Evolutionary conservation across 1,284 basidiomycete genomes (phyloP).

Genomic region (Trametes hirsuta): DNA sequence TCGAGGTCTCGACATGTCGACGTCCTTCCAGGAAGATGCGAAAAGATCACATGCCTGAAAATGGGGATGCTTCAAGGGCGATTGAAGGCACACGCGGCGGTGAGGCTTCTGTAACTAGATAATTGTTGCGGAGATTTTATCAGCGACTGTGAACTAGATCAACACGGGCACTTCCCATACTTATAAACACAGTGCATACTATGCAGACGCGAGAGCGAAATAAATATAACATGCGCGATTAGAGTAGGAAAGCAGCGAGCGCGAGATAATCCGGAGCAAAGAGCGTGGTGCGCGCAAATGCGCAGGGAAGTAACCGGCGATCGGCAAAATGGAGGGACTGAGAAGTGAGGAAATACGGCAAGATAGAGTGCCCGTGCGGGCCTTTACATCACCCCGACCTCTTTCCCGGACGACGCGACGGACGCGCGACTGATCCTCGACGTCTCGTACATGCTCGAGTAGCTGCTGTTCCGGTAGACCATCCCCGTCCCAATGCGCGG

Average conservation of each 20-base stretch:
- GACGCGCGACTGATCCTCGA: slow-evolving; percentile 25
- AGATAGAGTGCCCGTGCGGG: not conserved
- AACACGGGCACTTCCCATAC: not conserved
- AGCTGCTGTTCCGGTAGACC: slow-evolving; percentile 33
- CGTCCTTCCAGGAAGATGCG: too few species aligned
- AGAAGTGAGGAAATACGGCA: not conserved
- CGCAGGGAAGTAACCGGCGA: not conserved
- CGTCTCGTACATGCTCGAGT: slow-evolving; percentile 29
- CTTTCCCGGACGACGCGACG: slow-evolving; percentile 22
- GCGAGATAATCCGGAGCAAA: not conserved
- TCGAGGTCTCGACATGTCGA: too few species aligned
- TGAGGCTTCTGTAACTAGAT: too few species aligned
- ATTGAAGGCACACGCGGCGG: too few species aligned
- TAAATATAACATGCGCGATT: not conserved
- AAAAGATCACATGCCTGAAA: too few species aligned
- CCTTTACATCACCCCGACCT: slow-evolving; percentile 17
- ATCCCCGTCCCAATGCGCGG: slow-evolving; percentile 37
- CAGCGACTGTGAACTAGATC: not conserved
- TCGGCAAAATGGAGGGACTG: not conserved
- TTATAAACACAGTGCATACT: not conserved
- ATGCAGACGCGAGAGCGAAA: not conserved
- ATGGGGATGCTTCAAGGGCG: too few species aligned
- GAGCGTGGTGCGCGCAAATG: not conserved
- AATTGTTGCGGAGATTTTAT: not conserved
- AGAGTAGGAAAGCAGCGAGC: not conserved